Percentiles rank a stretch among this genome's conserved stretches.
phyloP scores from a whole-genome alignment of 1,139 yeast species.

The Yamadazyma sp. region DNA sequence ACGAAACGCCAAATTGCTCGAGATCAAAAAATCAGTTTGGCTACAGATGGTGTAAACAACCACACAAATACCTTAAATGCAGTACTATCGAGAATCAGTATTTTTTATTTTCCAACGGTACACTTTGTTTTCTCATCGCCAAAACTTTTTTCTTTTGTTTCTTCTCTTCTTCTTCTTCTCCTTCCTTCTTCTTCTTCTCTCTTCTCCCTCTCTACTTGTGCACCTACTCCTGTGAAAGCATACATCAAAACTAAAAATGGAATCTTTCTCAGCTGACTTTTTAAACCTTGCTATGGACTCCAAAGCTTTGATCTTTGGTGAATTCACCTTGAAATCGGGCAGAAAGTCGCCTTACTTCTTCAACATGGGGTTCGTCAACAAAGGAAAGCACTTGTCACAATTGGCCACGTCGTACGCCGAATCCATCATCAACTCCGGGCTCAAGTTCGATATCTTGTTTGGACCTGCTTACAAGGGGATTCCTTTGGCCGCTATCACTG shows the following conservation, averaged over 20 bases:
- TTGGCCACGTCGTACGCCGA: slow-evolving; percentile 87
- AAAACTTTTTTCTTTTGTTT: slow-evolving; percentile 6
- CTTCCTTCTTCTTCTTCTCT: slow-evolving; percentile 1
- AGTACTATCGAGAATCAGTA: not conserved
- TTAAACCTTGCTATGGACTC: slow-evolving; percentile 79
- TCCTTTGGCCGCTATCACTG: slow-evolving; percentile 90
- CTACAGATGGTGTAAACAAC: no score
- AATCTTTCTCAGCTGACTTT: slow-evolving; percentile 60
- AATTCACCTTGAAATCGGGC: slow-evolving; percentile 88
- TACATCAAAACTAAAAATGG: slow-evolving; percentile 15
- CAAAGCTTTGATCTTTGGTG: slow-evolving; percentile 82
- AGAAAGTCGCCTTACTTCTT: slow-evolving; percentile 95
- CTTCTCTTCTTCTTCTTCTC: slow-evolving; percentile 12
- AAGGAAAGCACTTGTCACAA: slow-evolving; percentile 74
- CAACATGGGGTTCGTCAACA: slow-evolving; percentile 86
- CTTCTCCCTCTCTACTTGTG: slow-evolving; percentile 2
- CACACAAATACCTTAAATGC: slow-evolving; percentile 1
- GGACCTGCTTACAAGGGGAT: slow-evolving; percentile 99
- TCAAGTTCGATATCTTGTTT: slow-evolving; percentile 86
- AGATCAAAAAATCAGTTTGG: no score
- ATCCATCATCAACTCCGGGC: slow-evolving; percentile 75
- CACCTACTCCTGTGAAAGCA: not conserved
- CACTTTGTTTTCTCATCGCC: not conserved
- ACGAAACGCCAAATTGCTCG: no score
- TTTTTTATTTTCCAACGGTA: not conserved